Evolutionary conservation across 2,329 filamentous ascomycete genomes (phyloP).

Genomic region (Falciphora oryzae): DNA sequence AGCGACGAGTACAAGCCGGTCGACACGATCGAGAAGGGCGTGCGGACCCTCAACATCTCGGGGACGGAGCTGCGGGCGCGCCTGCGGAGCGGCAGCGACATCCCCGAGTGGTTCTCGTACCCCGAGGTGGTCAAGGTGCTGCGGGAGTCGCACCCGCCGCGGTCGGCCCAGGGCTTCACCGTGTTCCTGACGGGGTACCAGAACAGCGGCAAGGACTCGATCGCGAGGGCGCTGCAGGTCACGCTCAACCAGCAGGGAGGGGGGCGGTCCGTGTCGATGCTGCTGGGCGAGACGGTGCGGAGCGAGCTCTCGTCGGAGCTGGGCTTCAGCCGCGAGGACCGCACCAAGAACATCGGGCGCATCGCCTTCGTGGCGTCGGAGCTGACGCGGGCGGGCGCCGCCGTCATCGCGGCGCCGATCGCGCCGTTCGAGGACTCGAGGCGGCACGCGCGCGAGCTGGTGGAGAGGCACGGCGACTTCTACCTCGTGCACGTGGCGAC

Average conservation of each 20-base stretch:
- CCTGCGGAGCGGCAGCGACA: slow-evolving; percentile 85
- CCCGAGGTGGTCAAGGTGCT: slow-evolving; percentile 96
- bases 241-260: slow-evolving; percentile 98
- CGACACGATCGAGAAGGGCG: slow-evolving; percentile 78
- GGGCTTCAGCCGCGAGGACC: slow-evolving; percentile 89
- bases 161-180: slow-evolving; percentile 91
- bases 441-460: slow-evolving; percentile 70
- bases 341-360: slow-evolving; percentile 89
- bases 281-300: slow-evolving; percentile 93
- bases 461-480: slow-evolving; percentile 86
- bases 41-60: slow-evolving; percentile 82
- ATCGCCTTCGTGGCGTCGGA: slow-evolving; percentile 96
- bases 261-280: slow-evolving; percentile 86
- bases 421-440: slow-evolving; percentile 83
- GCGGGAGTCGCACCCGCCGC: slow-evolving; percentile 90
- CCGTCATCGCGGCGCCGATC: slow-evolving; percentile 94
- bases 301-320: slow-evolving; percentile 90
- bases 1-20: slow-evolving; percentile 92
- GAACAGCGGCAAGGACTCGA: slow-evolving; percentile 95
- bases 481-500: slow-evolving; percentile 95
- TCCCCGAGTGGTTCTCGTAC: slow-evolving; percentile 99
- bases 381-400: slow-evolving; percentile 85
- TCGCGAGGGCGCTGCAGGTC: slow-evolving; percentile 90
- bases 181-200: slow-evolving; percentile 96
- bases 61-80: slow-evolving; percentile 88